Evolutionary conservation across 169 alveolate species (phyloP), one percentile per base, ranked within the genome.

Genomic region (Eimeria tenella): DNA sequence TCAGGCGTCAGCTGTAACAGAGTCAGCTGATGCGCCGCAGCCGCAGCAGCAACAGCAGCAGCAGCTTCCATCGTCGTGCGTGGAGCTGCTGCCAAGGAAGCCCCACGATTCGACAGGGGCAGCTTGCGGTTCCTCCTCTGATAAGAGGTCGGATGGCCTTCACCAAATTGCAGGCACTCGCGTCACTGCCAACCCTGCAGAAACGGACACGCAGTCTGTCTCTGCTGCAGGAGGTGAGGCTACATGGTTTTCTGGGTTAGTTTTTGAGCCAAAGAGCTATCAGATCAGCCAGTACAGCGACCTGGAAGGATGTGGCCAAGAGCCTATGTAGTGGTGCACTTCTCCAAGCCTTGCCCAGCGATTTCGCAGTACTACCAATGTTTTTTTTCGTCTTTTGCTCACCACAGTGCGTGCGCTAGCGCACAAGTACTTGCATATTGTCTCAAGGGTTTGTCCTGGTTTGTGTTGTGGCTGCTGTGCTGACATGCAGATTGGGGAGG

Each of bases 161-260:
- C 68, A 77, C 52, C 87, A 77, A 23, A 60, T 56, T 31, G 23
- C 68, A 23, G 87, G 87, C 19, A 60, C 87, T 4, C 68, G 87
- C 52, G 87, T 77, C 71, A 49, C 87, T 1, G 70, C 8, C 3
- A 77, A 50, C 21, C 87, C 87, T 9, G 87, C 87, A 21, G 87
- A 77, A 50, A 53, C 52, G 4, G 87, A 77, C 13, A 49, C n/a
- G 31, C 77, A 82, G 60, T 19, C 90, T 0, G 73, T 60, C 21
- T 4, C 89, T 21, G 89, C 89, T 9, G 56, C 77, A 25, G 77
- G 73, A 82, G 90, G 90, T 82, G 77, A 82, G 90, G 56, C 17
- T 10, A 49, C 9, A 11, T 56, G 71, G 53, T 31, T 10, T 11
- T 25, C 31, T 68, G n/a, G 68, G 11, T 58, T 58, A 10, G 11